phyloP scores from a whole-genome alignment of 352 stramenopile species.

The Pythium utonaiense region DNA sequence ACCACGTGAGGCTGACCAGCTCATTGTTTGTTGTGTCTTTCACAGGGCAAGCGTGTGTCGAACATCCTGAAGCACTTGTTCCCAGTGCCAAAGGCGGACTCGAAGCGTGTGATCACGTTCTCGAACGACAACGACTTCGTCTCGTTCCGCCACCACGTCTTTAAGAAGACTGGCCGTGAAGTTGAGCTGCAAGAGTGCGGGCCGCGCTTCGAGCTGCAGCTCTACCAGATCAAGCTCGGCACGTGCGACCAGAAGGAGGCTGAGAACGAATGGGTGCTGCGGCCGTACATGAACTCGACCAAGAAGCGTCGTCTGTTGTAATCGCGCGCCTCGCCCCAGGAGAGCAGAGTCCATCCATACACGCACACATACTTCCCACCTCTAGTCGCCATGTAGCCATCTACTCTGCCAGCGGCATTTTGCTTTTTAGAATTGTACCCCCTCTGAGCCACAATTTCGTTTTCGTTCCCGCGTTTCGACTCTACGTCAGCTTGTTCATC shows the following conservation, averaged over 20 bases:
- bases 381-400: not conserved
- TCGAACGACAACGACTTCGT: constrained; percentile 99
- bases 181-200: constrained; percentile 96
- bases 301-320: constrained; percentile 94
- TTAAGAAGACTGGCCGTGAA: constrained; percentile 90
- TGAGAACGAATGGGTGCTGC: constrained; percentile 99
- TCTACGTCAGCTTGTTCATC: not conserved
- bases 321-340: not conserved
- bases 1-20: not conserved
- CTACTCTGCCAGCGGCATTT: not conserved
- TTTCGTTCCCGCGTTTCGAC: not conserved
- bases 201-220: constrained; percentile 97
- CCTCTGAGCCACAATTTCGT: not conserved
- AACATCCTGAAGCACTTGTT: constrained; percentile 99
- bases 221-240: constrained; percentile 98
- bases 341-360: too few relatives aligned
- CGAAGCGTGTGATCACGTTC: constrained; percentile 97
- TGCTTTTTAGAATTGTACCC: constrained; percentile 8
- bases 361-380: too few relatives aligned
- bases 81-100: constrained; percentile 95
- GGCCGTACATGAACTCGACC: constrained; percentile 99
- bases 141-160: constrained; percentile 99
- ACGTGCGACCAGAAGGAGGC: constrained; percentile 99
- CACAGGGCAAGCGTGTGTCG: constrained; percentile 89
- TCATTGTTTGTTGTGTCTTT: not conserved